Conservation (phyloP, 495 filamentous ascomycete genomes). For the Lasiosphaeria miniovina region DNA sequence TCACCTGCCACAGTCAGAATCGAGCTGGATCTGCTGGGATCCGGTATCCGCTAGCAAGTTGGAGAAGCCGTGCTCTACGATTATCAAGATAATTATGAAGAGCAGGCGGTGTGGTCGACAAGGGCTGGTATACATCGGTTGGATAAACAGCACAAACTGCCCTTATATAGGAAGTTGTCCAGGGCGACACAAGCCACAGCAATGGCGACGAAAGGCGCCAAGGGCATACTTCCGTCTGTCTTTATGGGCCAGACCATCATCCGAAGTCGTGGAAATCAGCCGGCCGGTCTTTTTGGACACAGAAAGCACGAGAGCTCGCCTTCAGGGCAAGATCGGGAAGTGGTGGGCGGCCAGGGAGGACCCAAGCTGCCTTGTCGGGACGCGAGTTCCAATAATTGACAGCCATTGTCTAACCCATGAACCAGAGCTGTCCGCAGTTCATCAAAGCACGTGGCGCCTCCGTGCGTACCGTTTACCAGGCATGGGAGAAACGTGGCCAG, state of each 20-base stretch:
- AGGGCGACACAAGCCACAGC: not conserved
- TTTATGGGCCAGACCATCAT: not conserved
- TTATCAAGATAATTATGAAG: not conserved
- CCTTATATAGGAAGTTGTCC: not conserved
- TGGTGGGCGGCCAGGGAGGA: not conserved
- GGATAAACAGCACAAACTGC: not conserved
- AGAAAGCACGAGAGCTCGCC: not conserved
- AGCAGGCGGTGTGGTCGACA: not conserved
- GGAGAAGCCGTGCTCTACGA: not conserved
- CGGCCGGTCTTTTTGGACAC: not conserved
- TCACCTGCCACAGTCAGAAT: too few species aligned
- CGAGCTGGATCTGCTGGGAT: too few species aligned
- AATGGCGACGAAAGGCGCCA: not conserved
- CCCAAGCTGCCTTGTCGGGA: conserved; percentile 1
- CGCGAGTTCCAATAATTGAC: conserved; percentile 9
- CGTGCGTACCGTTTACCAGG: conserved; percentile 8
- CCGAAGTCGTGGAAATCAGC: not conserved
- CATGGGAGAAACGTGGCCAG: conserved; percentile 20
- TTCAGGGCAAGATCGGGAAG: not conserved
- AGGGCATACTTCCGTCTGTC: not conserved
- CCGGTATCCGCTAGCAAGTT: too few species aligned
- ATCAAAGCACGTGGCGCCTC: conserved; percentile 22
- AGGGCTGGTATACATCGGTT: not conserved
- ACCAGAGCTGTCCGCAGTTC: not conserved
- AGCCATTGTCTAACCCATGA: conserved; percentile 8